phyloP scores from a whole-genome alignment of 257 asterid species.

The Fraxinus americana region DNA sequence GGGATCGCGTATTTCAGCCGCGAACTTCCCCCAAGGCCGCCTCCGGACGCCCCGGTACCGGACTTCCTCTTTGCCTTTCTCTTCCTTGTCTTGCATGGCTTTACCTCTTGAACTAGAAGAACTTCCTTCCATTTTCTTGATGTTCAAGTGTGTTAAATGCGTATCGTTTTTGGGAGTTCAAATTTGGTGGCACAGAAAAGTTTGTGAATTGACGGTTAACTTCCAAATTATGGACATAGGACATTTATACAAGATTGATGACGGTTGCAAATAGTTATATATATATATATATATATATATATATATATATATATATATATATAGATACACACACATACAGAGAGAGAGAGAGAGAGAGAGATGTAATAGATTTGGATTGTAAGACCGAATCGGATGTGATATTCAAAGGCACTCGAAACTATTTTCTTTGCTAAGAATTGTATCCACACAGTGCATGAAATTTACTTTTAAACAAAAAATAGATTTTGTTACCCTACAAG shows the following conservation, averaged over 20 bases:
- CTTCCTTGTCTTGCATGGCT: conserved; percentile 51
- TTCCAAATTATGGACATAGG: background rate
- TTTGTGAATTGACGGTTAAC: background rate
- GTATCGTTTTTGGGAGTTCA: conserved; percentile 9
- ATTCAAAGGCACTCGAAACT: conserved; percentile 24
- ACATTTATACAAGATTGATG: conserved; percentile 22
- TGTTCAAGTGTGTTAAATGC: background rate
- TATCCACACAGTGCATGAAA: conserved; percentile 25
- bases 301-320: no score
- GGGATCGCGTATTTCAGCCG: conserved; percentile 78
- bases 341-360: background rate
- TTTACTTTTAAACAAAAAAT: conserved; percentile 8
- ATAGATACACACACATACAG: no score
- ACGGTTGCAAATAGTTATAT: conserved; percentile 12
- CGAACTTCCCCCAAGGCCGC: conserved; percentile 71
- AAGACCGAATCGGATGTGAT: conserved; percentile 40
- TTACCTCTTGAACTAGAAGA: conserved; percentile 48
- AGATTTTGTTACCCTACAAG: conserved; percentile 3
- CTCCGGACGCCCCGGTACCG: conserved; percentile 58
- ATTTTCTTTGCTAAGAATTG: conserved; percentile 23
- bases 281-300: background rate
- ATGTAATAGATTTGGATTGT: conserved; percentile 33
- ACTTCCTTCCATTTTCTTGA: conserved; percentile 43
- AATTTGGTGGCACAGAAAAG: conserved; percentile 7
- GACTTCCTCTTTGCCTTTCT: conserved; percentile 38